Base-by-base conservation (phyloP, 257 asterid species). In the Jasminum sambac region DNA sequence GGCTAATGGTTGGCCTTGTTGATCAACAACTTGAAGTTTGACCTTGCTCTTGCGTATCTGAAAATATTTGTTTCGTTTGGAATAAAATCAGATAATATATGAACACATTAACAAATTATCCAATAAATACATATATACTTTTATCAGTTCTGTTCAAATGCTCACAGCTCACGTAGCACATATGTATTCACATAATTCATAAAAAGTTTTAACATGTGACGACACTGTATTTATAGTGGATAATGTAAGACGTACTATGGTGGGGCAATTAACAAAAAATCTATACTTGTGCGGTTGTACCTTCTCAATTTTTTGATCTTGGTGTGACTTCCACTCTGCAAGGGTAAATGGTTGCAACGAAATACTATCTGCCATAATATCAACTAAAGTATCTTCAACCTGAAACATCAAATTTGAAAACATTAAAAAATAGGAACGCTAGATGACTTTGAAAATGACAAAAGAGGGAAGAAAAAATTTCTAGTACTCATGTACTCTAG, bases 291-390 rank as follows among this genome's bases (percentile, higher is more conserved):
- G n/a, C n/a, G n/a, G n/a, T n/a, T n/a, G 16, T 70, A 90, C 97
- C 94, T 86, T 81, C 13, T 80, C 75, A 14, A 77, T 57, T 73
- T 67, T 82, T 24, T 74, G 60, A 17, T 71, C 77, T 74, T 69
- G 96, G 66, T 90, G 94, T 24, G 85, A 79, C 64, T 67, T 61
- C 96, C 96, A 88, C 50, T 84, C 90, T 36, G 82, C 64, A 6
- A 67, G 78, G 0, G 89, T 76, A 64, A 90, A 90, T 67, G 90
- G 79, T 52, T 90, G 90, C 55, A 88, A 21, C 7, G 96, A 90
- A 72, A 88, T 75, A 75, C 91, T 86, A 3, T 85, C 92, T 8
- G 72, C 90, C 84, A 75, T 76, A 11, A 90, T 50, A 34, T 90
- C 92, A 10, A 77, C 78, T 0, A 73, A 37, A 6, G 88, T 44